Conservation (phyloP, 768 basidiomycete species). For the Cyclocybe cylindracea region DNA sequence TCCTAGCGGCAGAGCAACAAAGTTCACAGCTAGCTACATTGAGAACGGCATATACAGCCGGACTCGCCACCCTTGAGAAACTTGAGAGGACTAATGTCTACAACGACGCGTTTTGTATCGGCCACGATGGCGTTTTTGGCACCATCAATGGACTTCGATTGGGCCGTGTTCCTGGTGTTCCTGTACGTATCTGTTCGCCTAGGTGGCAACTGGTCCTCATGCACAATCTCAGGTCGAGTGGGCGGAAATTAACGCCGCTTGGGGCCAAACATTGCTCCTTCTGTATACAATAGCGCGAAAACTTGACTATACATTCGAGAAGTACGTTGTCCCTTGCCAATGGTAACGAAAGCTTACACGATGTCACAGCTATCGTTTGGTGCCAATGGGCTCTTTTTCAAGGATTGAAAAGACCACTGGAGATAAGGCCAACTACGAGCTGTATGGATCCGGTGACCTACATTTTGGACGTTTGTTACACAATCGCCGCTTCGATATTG, state of each 20-base stretch:
- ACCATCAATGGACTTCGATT: constrained; percentile 97
- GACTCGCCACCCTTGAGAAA: constrained; percentile 76
- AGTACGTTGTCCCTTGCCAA: constrained; percentile 45
- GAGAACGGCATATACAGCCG: constrained; percentile 76
- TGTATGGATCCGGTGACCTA: constrained; percentile 94
- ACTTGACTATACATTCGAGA: constrained; percentile 84
- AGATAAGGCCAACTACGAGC: constrained; percentile 84
- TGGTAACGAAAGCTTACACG: background rate
- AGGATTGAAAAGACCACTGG: constrained; percentile 82
- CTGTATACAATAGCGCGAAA: constrained; percentile 91
- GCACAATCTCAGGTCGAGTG: constrained; percentile 76
- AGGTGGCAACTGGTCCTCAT: constrained; percentile 9
- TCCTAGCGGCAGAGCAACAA: constrained; percentile 65
- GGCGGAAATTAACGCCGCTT: constrained; percentile 98
- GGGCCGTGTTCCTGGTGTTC: constrained; percentile 82
- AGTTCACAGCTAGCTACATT: constrained; percentile 69
- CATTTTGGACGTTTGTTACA: constrained; percentile 87
- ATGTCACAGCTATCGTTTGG: constrained; percentile 72
- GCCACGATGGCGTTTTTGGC: constrained; percentile 92
- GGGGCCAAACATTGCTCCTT: constrained; percentile 94
- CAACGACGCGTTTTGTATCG: constrained; percentile 94
- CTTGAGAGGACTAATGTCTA: constrained; percentile 93
- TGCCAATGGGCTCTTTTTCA: constrained; percentile 95
- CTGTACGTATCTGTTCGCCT: constrained; percentile 45
- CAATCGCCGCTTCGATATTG: constrained; percentile 93